These are phyloP conservation scores for Ricinus communis DNA, from an alignment of 345 rosid genomes.

Conservation along the genomic window DNA sequence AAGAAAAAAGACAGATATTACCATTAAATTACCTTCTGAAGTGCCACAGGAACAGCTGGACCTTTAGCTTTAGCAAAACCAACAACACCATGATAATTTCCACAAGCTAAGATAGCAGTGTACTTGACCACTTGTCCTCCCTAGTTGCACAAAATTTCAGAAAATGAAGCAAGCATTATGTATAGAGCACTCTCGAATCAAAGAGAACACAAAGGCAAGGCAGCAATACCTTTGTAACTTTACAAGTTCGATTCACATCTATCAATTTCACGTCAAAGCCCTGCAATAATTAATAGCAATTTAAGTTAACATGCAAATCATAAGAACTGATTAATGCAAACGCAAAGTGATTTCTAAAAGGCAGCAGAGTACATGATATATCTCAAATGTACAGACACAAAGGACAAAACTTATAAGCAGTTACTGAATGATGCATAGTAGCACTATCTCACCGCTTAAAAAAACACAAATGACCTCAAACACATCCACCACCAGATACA, in stretches of 20 bases:
- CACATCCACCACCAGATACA: not conserved
- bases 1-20: conserved; percentile 12
- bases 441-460: not conserved
- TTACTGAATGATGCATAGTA: not conserved
- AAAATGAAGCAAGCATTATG: conserved; percentile 14
- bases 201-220: conserved; percentile 6
- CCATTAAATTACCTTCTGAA: conserved; percentile 64
- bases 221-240: conserved; percentile 80
- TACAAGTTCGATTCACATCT: conserved; percentile 82
- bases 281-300: conserved; percentile 41
- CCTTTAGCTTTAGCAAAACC: conserved; percentile 94
- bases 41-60: conserved; percentile 69
- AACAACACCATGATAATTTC: conserved; percentile 84
- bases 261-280: conserved; percentile 88
- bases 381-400: no score
- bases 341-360: not conserved
- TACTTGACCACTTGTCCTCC: conserved; percentile 80
- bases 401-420: not conserved
- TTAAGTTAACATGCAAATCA: conserved; percentile 1
- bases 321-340: not conserved
- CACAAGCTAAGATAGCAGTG: conserved; percentile 83
- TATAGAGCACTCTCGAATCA: conserved; percentile 4
- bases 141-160: conserved; percentile 30
- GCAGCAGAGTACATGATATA: no score
- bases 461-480: not conserved